phyloP scores from a whole-genome alignment of 768 basidiomycete species.

The Gloeopeniophorella convolvens region DNA sequence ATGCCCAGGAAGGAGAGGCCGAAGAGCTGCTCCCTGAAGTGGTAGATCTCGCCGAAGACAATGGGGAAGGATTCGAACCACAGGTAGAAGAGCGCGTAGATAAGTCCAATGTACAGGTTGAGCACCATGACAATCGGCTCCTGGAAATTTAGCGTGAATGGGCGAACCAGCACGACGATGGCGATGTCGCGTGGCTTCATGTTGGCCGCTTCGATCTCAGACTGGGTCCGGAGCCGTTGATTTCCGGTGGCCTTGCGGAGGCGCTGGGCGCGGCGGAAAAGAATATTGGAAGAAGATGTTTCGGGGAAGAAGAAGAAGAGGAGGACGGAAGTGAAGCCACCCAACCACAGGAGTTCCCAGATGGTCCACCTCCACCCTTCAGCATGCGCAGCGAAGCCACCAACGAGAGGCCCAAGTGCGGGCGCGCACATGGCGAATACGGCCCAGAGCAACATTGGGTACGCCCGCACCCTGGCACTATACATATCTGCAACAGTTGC shows the following conservation, averaged over 20 bases:
- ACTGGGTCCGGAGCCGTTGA: conserved; percentile 23
- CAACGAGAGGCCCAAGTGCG: conserved; percentile 29
- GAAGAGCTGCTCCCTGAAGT: conserved; percentile 27
- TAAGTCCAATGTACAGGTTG: conserved; percentile 30
- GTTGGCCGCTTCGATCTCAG: conserved; percentile 25
- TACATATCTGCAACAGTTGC: conserved; percentile 26
- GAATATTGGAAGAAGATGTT: conserved; percentile 27
- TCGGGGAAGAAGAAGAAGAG: conserved; percentile 31
- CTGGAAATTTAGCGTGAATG: conserved; percentile 27
- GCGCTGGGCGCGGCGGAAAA: conserved; percentile 29
- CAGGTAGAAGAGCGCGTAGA: conserved; percentile 29
- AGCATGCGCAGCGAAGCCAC: conserved; percentile 30
- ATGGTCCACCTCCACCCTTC: conserved; percentile 32
- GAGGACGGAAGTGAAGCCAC: conserved; percentile 24
- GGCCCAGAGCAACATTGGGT: conserved; percentile 26
- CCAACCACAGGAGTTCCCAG: conserved; percentile 30
- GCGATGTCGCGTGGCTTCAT: conserved; percentile 22
- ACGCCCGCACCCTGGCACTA: conserved; percentile 22
- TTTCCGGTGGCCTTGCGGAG: conserved; percentile 29
- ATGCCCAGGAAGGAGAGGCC: conserved; percentile 27
- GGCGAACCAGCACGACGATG: conserved; percentile 26
- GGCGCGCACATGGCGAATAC: conserved; percentile 26
- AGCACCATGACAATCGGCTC: conserved; percentile 29
- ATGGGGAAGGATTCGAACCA: conserved; percentile 25
- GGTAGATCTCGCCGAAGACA: conserved; percentile 28